Conservation (phyloP, 176 grass and related monocot genomes). For the Saccharum spontaneum region DNA sequence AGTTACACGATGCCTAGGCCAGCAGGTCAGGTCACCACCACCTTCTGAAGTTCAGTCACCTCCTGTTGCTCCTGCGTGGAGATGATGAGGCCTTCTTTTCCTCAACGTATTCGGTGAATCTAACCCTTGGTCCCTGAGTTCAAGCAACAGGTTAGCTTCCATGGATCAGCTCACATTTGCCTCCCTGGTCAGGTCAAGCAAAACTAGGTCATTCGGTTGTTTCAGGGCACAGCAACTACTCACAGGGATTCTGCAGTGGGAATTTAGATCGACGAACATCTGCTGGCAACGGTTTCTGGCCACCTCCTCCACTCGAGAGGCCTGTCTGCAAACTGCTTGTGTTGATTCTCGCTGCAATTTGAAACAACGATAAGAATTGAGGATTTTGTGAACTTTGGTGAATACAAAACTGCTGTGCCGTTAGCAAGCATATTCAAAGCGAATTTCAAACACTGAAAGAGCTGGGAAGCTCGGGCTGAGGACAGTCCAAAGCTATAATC, state of each 20-base stretch:
- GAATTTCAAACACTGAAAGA: neutral
- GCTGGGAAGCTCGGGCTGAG: neutral
- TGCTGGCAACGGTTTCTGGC: constrained; percentile 51
- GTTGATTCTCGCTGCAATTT: constrained; percentile 36
- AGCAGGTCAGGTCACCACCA: neutral
- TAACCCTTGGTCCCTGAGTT: constrained; percentile 66
- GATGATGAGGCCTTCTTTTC: constrained; percentile 31
- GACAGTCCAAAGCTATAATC: neutral
- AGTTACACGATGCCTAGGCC: neutral
- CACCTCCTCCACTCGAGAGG: constrained; percentile 53
- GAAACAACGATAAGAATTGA: neutral
- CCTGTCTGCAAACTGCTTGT: constrained; percentile 45
- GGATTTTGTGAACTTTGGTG: neutral
- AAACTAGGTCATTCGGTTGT: neutral
- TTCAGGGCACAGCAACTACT: constrained; percentile 18
- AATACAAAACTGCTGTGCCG: neutral
- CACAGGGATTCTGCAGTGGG: constrained; percentile 69
- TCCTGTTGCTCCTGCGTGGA: neutral
- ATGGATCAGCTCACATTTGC: neutral
- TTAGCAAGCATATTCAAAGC: neutral
- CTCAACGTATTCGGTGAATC: constrained; percentile 52
- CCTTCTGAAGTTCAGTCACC: neutral
- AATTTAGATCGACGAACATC: constrained; percentile 67
- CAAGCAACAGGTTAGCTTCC: neutral
- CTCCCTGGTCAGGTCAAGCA: neutral